Base-by-base conservation (phyloP, 805 yeast genomes). In the Lipomyces sp. region DNA sequence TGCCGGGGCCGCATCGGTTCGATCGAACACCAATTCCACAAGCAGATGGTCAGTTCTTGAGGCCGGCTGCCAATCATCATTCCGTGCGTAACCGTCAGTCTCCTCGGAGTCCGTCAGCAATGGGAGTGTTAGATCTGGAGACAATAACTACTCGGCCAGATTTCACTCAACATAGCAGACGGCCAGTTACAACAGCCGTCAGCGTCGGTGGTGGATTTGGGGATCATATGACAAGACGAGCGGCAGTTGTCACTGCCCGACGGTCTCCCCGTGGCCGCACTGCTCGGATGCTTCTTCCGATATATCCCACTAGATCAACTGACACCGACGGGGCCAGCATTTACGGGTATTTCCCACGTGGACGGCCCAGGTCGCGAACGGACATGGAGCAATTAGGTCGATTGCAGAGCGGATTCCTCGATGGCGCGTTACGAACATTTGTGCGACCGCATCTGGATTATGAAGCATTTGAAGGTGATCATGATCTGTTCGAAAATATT, bases 131-230 rank as follows among this genome's bases (percentile, higher is more conserved):
- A 42, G 48, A 42, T 42, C 48, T 42, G 48, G 48, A 42, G 24
- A 42, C 48, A 42, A 42, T 42, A 15, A 15, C 48, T 24, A 42
- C 24, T 42, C 48, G 48, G n/a, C 48, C 48, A n/a, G 58, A 55
- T 18, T 18, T 33, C 32, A 35, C 45, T 3, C 33, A 18, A 33
- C 30, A 8, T 10, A 55, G 18, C 30, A 3, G 39, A 30, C 10
- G n/a, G 4, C 24, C 51, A 1, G n/a, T 6, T 15, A 18, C n/a
- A 29, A 34, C 62, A n/a, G 54, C 62, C 2, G 53, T 64, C 18
- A 51, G 60, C 10, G 67, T 59, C 13, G 61, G 64, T n/a, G 67
- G 67, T 35, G 67, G 67, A 2, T 24, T 64, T n/a, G 67, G 67
- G 3, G 32, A 53, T 18, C 34, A 57, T 48, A 18, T 61, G 6